Conservation (phyloP, 2,329 filamentous ascomycete species). For the Clonostachys chloroleuca region DNA sequence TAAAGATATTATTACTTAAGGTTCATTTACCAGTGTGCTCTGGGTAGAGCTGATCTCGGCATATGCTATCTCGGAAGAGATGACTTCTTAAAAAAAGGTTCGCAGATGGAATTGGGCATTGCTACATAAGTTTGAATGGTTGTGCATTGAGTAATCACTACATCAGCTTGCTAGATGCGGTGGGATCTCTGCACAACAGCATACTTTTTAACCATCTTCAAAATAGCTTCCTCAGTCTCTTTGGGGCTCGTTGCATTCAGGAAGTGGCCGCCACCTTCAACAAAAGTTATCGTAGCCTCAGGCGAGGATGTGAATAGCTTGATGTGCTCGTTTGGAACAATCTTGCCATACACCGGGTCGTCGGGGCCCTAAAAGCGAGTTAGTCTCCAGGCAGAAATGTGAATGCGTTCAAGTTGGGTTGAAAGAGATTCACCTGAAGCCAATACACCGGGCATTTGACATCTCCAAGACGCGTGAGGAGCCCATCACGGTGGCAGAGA, state of each 20-base stretch:
- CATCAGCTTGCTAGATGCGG: too few species aligned
- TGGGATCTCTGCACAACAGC: too few species aligned
- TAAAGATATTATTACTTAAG: too few species aligned
- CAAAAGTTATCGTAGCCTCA: conserved; percentile 33
- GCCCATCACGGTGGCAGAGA: conserved; percentile 40
- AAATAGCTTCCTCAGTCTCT: conserved; percentile 37
- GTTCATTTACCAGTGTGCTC: too few species aligned
- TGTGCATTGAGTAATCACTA: too few species aligned
- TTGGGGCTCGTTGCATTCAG: conserved; percentile 41
- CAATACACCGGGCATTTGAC: conserved; percentile 47
- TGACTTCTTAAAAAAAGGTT: too few species aligned
- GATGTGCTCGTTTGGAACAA: conserved; percentile 39
- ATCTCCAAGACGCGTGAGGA: conserved; percentile 37
- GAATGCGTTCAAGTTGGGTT: too few species aligned
- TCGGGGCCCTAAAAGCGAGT: conserved; percentile 65
- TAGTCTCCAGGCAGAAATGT: conserved; percentile 3
- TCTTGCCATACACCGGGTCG: conserved; percentile 67
- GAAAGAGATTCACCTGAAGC: conserved; percentile 35
- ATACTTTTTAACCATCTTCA: conserved; percentile 33
- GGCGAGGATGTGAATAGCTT: conserved; percentile 41
- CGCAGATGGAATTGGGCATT: too few species aligned
- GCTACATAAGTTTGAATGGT: too few species aligned
- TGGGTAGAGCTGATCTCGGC: too few species aligned
- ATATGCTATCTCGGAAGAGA: too few species aligned
- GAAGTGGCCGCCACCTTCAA: conserved; percentile 43